phyloP scores from a whole-genome alignment of 1,139 yeast species.

The Hyphopichia fennica region DNA sequence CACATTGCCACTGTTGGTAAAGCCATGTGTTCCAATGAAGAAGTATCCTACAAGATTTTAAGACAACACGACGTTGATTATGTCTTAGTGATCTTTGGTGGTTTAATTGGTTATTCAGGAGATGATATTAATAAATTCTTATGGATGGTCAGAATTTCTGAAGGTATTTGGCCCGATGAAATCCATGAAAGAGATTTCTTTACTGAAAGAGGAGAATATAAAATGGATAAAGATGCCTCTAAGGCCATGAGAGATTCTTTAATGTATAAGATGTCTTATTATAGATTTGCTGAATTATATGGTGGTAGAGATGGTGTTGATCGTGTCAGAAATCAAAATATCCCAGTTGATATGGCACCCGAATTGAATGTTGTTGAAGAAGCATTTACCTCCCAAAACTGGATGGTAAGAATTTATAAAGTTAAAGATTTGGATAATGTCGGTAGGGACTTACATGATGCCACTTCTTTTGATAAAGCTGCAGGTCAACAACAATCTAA shows the following conservation, averaged over 20 bases:
- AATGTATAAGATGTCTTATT: constrained; percentile 94
- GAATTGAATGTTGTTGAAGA: constrained; percentile 82
- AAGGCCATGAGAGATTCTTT: constrained; percentile 82
- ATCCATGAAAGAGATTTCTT: constrained; percentile 82
- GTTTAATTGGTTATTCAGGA: constrained; percentile 89
- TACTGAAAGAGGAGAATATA: constrained; percentile 83
- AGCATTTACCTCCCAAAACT: constrained; percentile 92
- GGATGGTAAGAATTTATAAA: constrained; percentile 94
- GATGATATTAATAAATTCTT: constrained; percentile 96
- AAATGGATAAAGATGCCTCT: constrained; percentile 80
- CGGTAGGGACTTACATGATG: constrained; percentile 70
- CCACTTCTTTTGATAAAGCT: constrained; percentile 45
- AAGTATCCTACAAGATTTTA: constrained; percentile 82
- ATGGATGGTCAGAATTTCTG: constrained; percentile 99
- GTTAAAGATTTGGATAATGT: constrained; percentile 86
- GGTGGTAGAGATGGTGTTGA: constrained; percentile 72
- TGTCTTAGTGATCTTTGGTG: constrained; percentile 91
- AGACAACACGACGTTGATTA: constrained; percentile 94
- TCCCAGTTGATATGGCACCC: constrained; percentile 58
- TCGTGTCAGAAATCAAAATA: constrained; percentile 83
- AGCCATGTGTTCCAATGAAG: constrained; percentile 92
- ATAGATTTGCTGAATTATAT: constrained; percentile 77
- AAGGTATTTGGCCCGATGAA: constrained; percentile 99
- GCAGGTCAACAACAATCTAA: constrained; percentile 28
- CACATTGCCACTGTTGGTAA: constrained; percentile 99